These are phyloP conservation scores for Lachancea waltii DNA, from an alignment of 805 yeast species.

Conservation along the genomic window DNA sequence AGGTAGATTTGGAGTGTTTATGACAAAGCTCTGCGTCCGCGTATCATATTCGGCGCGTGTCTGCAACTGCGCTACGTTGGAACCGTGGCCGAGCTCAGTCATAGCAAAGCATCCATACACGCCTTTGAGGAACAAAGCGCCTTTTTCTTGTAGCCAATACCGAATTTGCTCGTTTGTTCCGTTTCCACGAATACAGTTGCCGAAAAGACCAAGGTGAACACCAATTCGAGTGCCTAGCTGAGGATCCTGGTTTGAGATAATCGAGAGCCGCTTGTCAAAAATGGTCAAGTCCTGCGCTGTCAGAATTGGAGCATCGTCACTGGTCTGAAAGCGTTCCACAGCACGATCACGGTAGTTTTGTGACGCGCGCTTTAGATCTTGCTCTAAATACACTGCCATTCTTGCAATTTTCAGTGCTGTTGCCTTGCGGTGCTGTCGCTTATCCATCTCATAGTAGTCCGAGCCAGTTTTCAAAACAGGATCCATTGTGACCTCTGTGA, in stretches of 20 bases:
- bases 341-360: slow-evolving; percentile 20
- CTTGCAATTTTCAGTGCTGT: slow-evolving; percentile 58
- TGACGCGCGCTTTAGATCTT: slow-evolving; percentile 28
- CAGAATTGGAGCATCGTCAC: slow-evolving; percentile 13
- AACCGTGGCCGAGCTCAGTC: slow-evolving; percentile 92
- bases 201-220: slow-evolving; percentile 80
- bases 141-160: slow-evolving; percentile 74
- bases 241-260: slow-evolving; percentile 67
- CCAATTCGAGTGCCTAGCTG: slow-evolving; percentile 77
- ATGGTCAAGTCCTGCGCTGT: slow-evolving; percentile 25
- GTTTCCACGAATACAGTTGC: slow-evolving; percentile 75
- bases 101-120: slow-evolving; percentile 85
- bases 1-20: slow-evolving; percentile 83
- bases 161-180: slow-evolving; percentile 80
- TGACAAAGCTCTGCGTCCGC: slow-evolving; percentile 56
- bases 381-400: slow-evolving; percentile 53
- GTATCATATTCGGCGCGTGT: slow-evolving; percentile 82
- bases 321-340: slow-evolving; percentile 21
- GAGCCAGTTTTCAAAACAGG: slow-evolving; percentile 53
- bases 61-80: slow-evolving; percentile 88
- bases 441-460: slow-evolving; percentile 51
- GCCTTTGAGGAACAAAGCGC: slow-evolving; percentile 51
- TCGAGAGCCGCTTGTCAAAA: slow-evolving; percentile 53
- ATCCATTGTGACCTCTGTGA: slow-evolving; percentile 59
- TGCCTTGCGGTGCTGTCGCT: slow-evolving; percentile 49